Percentiles rank a stretch among this genome's conserved stretches.
These are phyloP conservation scores for Hyaloscypha bicolor DNA, from an alignment of 495 filamentous ascomycete species.

Conservation along the genomic window DNA sequence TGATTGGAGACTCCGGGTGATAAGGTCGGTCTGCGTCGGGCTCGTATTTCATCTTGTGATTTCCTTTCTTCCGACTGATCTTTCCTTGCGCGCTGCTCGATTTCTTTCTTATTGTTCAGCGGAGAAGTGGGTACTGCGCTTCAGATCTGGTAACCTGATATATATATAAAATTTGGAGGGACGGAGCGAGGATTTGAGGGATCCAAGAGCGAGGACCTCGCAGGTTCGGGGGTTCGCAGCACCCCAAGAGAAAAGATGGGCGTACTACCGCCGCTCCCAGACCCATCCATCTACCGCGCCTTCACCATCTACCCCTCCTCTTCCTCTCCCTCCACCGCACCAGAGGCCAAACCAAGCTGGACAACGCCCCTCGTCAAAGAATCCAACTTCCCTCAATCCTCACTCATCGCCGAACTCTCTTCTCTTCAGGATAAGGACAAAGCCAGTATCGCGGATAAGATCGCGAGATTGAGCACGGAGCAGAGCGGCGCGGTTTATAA, in stretches of 20 bases:
- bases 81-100: no score
- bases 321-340: neutral
- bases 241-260: neutral
- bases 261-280: neutral
- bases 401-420: neutral
- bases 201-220: no score
- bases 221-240: neutral
- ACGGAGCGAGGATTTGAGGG: no score
- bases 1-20: no score
- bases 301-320: neutral
- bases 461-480: neutral
- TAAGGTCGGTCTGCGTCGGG: no score
- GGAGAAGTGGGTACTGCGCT: no score
- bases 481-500: neutral
- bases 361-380: neutral
- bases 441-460: neutral
- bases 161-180: no score
- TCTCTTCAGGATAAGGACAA: neutral
- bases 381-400: neutral
- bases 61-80: no score
- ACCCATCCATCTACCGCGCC: neutral
- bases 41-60: no score
- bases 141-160: no score
- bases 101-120: no score
- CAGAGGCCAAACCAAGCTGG: neutral